Percentiles rank a stretch among this genome's conserved stretches.
Evolutionary conservation across 2,329 filamentous ascomycete genomes (phyloP).

Genomic region (Trematosphaeria pertusa): DNA sequence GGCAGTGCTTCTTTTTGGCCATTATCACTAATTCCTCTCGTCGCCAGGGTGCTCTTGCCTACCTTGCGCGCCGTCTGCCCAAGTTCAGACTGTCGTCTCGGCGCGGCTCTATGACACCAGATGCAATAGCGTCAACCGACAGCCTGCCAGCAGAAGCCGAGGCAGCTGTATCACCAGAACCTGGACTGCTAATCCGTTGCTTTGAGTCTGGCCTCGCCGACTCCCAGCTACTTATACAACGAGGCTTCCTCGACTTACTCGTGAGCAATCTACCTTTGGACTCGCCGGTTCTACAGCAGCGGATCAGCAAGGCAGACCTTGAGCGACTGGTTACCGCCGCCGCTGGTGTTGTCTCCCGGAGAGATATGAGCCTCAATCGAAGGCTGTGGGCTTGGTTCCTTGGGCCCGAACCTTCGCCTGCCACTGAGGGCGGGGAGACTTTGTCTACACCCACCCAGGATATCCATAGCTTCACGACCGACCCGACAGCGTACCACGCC

Average conservation of each 20-base stretch:
- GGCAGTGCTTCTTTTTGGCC: constrained; percentile 96
- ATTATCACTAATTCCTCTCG: constrained; percentile 88
- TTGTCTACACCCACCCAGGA: constrained; percentile 53
- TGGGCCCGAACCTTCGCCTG: constrained; percentile 69
- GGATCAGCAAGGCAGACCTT: constrained; percentile 76
- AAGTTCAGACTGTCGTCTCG: constrained; percentile 60
- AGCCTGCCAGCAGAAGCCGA: constrained; percentile 60
- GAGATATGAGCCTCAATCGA: constrained; percentile 96
- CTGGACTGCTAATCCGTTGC: constrained; percentile 85
- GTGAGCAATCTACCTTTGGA: constrained; percentile 89
- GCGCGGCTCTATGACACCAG: constrained; percentile 22
- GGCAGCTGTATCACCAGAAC: constrained; percentile 86
- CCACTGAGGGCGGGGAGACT: constrained; percentile 42
- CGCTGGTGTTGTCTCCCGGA: constrained; percentile 82
- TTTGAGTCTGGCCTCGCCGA: constrained; percentile 91
- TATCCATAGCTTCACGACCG: constrained; percentile 55
- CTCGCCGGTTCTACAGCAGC: constrained; percentile 78
- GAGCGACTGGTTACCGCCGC: constrained; percentile 83
- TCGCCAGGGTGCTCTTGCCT: constrained; percentile 85
- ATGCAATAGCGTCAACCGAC: constrained; percentile 13
- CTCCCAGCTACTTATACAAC: constrained; percentile 87
- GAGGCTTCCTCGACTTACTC: constrained; percentile 90
- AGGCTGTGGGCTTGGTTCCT: constrained; percentile 96
- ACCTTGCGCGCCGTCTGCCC: constrained; percentile 80
- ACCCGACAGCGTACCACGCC: constrained; percentile 56